Evolutionary conservation across 306 rosid species (phyloP).

Genomic region (Acacia crassicarpa): DNA sequence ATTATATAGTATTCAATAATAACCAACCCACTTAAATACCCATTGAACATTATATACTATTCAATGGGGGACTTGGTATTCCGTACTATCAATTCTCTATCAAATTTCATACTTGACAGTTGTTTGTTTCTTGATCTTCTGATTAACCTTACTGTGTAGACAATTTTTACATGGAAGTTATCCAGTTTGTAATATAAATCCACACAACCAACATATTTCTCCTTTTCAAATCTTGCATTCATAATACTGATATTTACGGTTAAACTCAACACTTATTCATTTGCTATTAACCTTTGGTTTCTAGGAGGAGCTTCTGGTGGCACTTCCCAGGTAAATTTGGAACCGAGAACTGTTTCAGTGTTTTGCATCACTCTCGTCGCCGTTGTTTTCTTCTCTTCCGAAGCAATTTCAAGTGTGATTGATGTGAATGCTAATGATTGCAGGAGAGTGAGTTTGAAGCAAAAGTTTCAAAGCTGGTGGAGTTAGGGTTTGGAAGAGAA

Average conservation of each 20-base stretch:
- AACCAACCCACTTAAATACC: not conserved
- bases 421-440: not conserved
- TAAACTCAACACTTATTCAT: not conserved
- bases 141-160: not conserved
- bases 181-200: not conserved
- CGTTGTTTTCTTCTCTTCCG: not conserved
- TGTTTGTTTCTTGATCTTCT: not conserved
- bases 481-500: conserved; percentile 86
- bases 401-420: not conserved
- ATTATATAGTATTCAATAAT: no score
- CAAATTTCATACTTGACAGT: not conserved
- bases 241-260: not conserved
- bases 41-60: no score
- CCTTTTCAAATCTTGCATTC: conserved; percentile 8
- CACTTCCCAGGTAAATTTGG: conserved; percentile 55
- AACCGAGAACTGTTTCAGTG: conserved; percentile 1
- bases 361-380: not conserved
- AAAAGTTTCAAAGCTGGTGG: conserved; percentile 90
- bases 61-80: not conserved
- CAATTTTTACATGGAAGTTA: not conserved
- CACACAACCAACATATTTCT: not conserved
- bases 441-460: conserved; percentile 76
- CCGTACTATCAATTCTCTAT: not conserved
- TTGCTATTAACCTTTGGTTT: conserved; percentile 23
- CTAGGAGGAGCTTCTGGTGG: conserved; percentile 55